phyloP scores from a whole-genome alignment of 2,329 filamentous ascomycete genomes.

The Aspergillus costaricaensis region DNA sequence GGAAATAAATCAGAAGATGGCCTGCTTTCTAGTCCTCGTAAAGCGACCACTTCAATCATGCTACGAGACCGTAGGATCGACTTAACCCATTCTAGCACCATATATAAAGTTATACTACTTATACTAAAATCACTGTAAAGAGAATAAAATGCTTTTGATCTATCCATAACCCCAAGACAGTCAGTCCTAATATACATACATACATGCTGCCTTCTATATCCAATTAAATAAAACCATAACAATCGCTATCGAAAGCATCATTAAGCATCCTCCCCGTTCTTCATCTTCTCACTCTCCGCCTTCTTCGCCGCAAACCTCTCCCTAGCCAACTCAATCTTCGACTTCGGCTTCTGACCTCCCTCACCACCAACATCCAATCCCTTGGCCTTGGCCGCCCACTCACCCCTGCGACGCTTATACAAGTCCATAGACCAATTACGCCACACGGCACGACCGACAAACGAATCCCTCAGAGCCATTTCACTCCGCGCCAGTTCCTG shows the following conservation, averaged over 20 bases:
- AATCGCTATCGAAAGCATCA: not conserved
- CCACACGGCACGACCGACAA: constrained; percentile 68
- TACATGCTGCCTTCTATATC: too few relatives aligned
- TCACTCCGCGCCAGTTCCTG: constrained; percentile 64
- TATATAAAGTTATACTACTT: too few relatives aligned
- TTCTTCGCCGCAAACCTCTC: constrained; percentile 55
- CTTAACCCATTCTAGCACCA: too few relatives aligned
- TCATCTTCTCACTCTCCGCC: constrained; percentile 19
- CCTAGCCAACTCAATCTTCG: constrained; percentile 59
- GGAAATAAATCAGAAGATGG: too few relatives aligned
- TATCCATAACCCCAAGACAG: too few relatives aligned
- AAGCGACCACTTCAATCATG: too few relatives aligned
- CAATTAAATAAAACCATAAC: too few relatives aligned
- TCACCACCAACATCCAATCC: constrained; percentile 42
- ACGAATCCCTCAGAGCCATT: constrained; percentile 62
- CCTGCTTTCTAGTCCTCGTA: too few relatives aligned
- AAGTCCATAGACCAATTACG: constrained; percentile 74
- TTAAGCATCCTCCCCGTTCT: not conserved
- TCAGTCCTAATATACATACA: too few relatives aligned
- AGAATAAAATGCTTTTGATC: too few relatives aligned
- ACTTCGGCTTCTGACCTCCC: constrained; percentile 44
- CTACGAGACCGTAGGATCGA: too few relatives aligned
- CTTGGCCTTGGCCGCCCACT: constrained; percentile 66
- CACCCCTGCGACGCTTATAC: constrained; percentile 62
- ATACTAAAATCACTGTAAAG: too few relatives aligned